phyloP scores from a whole-genome alignment of 305 asterid genomes.

The Solanum chacoense region DNA sequence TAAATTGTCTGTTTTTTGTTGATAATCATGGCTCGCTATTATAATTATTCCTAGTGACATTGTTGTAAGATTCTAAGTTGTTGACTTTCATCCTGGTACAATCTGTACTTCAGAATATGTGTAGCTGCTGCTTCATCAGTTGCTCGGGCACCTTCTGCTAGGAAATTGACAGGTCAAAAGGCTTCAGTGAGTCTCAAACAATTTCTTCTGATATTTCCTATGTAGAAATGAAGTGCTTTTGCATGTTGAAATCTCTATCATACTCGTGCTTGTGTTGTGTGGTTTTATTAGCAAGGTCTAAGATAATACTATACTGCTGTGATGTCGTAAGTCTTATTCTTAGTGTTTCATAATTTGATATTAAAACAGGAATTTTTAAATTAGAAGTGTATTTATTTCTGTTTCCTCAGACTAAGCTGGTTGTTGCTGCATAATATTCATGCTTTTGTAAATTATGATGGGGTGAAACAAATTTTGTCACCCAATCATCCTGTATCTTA shows the following conservation, averaged over 20 bases:
- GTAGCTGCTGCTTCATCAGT: slow-evolving; percentile 91
- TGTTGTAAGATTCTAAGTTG: not conserved
- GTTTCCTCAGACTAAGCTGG: not conserved
- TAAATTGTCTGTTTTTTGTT: not conserved
- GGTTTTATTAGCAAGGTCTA: not conserved
- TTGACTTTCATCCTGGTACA: not conserved
- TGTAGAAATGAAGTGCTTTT: not conserved
- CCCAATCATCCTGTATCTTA: not conserved
- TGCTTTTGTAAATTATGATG: not conserved
- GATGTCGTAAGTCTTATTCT: not conserved
- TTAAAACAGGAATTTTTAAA: not conserved
- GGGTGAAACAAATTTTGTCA: not conserved
- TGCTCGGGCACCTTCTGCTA: slow-evolving; percentile 79
- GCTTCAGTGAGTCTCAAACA: slow-evolving; percentile 34
- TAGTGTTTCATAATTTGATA: not conserved
- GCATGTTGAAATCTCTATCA: not conserved
- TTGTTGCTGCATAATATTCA: not conserved
- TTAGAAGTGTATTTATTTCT: not conserved
- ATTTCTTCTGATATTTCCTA: not conserved
- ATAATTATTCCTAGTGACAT: not conserved
- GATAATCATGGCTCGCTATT: not conserved
- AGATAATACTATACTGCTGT: not conserved
- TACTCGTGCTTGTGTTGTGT: not conserved
- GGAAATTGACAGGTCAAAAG: slow-evolving; percentile 44
- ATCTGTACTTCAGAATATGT: slow-evolving; percentile 56